A percentile compares a stretch with the other conserved stretches of the same genome.
These are phyloP conservation scores for Erigeron philadelphicus DNA, from an alignment of 140 eudicot genomes.

Conservation along the genomic window DNA sequence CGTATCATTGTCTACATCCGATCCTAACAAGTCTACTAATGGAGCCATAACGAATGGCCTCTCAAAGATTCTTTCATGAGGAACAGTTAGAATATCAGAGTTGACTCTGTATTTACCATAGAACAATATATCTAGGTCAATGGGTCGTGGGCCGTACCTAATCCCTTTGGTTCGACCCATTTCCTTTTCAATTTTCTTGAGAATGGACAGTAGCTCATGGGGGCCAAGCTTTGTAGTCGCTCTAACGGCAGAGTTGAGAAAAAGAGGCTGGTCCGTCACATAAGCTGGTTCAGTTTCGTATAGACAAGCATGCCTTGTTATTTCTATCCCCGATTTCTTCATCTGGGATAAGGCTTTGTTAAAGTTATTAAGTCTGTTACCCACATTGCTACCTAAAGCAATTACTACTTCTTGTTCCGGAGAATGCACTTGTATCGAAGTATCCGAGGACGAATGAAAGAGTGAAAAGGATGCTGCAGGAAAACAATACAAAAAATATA, in stretches of 20 bases:
- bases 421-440: slow-evolving; percentile 54
- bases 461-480: slow-evolving; percentile 44
- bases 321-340: slow-evolving; percentile 68
- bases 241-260: slow-evolving; percentile 93
- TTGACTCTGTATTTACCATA: slow-evolving; percentile 56
- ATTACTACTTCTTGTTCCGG: slow-evolving; percentile 80
- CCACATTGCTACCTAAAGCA: slow-evolving; percentile 94
- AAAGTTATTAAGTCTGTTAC: slow-evolving; percentile 68
- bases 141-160: slow-evolving; percentile 91
- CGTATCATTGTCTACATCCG: slow-evolving; percentile 46
- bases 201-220: slow-evolving; percentile 52
- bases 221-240: slow-evolving; percentile 76
- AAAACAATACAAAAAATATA: slow-evolving; percentile 13
- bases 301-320: slow-evolving; percentile 67
- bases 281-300: slow-evolving; percentile 95
- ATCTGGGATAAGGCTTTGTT: slow-evolving; percentile 63
- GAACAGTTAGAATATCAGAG: slow-evolving; percentile 64
- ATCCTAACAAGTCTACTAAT: slow-evolving; percentile 67
- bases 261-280: slow-evolving; percentile 83
- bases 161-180: slow-evolving; percentile 85
- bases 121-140: slow-evolving; percentile 76
- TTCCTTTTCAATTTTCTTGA: slow-evolving; percentile 79
- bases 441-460: slow-evolving; percentile 46
- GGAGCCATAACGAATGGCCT: slow-evolving; percentile 96
- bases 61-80: slow-evolving; percentile 91